These are phyloP conservation scores for Bremia lactucae DNA, from an alignment of 352 stramenopile genomes.

Conservation along the genomic window DNA sequence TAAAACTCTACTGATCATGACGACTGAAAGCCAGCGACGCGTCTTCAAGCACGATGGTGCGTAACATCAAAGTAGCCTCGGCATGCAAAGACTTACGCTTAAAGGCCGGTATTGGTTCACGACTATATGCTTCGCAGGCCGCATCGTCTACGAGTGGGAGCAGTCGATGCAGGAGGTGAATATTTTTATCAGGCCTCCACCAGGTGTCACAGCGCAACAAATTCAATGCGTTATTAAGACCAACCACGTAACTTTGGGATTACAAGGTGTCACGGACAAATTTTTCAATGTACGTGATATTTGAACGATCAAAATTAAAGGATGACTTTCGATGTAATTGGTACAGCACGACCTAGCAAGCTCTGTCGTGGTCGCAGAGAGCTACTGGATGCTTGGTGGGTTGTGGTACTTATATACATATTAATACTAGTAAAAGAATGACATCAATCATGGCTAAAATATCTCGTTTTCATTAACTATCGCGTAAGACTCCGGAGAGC, in stretches of 20 bases:
- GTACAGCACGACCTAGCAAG: slow-evolving; percentile 85
- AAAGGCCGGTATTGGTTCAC: neutral
- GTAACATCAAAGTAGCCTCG: neutral
- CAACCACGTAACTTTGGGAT: slow-evolving; percentile 83
- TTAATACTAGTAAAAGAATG: neutral
- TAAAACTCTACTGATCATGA: too few relatives aligned
- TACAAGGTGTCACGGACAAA: slow-evolving; percentile 80
- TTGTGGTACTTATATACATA: neutral
- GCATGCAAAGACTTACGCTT: neutral
- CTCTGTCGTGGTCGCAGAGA: slow-evolving; percentile 89
- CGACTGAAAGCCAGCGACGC: slow-evolving; percentile 33
- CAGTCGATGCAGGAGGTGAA: slow-evolving; percentile 92
- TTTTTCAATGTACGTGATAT: slow-evolving; percentile 83
- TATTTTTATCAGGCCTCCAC: slow-evolving; percentile 89
- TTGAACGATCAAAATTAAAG: neutral
- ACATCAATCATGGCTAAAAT: neutral
- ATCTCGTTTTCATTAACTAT: neutral
- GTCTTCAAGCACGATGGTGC: slow-evolving; percentile 66
- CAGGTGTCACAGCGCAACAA: slow-evolving; percentile 63
- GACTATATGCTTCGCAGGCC: slow-evolving; percentile 21
- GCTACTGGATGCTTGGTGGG: slow-evolving; percentile 92
- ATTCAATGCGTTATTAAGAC: slow-evolving; percentile 86
- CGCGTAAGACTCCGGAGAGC: slow-evolving; percentile 82
- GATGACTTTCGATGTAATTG: neutral
- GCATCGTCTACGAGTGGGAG: slow-evolving; percentile 95